Base-by-base conservation (phyloP, 2,329 filamentous ascomycete species). In the Boeremia exigua region DNA sequence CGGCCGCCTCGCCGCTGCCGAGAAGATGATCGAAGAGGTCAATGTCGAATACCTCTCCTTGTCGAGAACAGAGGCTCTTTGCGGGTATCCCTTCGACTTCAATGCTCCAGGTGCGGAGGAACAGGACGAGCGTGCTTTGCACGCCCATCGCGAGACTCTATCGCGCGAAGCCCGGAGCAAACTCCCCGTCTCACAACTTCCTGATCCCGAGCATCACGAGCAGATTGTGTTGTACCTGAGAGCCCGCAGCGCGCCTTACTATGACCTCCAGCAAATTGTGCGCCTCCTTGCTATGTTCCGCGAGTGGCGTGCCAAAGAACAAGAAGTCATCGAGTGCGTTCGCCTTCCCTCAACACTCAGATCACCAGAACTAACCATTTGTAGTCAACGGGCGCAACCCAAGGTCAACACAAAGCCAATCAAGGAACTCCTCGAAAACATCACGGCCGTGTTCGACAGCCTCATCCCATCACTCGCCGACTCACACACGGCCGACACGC, bases 1-100 rank as follows among this genome's bases (percentile, higher is more conserved):
- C 65, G 82, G 82, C 50, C 77, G 79, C 56, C 76, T 88, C 40
- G 76, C 78, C 29, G 85, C 85, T 44, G 85, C 86, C 48, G 77
- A 82, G 44, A 78, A 79, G 59, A 76, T 89, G 36, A 77, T 81
- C 28, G 72, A 76, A 29, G 80, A 81, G 45, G 78, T 86, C 56
- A 77, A 78, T 2, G 77, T 84, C 54, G 77, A 81, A 9, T 74
- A 77, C n/a, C 76, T 77, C 29, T 77, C 78, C 8, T 62, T 70
- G 11, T 67, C 71, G 9, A 79, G 79, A 56, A 78, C 79, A 2
- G 70, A 62, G 65, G 75, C 55, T 55, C 78, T 58, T 37, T 83
- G 40, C 74, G 78, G 51, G 66, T 77, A 74, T 48, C 60, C 68
- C 6, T 73, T 75, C 44, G 69, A 75, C 54, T 66, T 75, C 54